Evolutionary conservation across 2,329 filamentous ascomycete genomes (phyloP), one percentile per base, ranked within the genome.

Genomic region (Rhynchosporium secalis): DNA sequence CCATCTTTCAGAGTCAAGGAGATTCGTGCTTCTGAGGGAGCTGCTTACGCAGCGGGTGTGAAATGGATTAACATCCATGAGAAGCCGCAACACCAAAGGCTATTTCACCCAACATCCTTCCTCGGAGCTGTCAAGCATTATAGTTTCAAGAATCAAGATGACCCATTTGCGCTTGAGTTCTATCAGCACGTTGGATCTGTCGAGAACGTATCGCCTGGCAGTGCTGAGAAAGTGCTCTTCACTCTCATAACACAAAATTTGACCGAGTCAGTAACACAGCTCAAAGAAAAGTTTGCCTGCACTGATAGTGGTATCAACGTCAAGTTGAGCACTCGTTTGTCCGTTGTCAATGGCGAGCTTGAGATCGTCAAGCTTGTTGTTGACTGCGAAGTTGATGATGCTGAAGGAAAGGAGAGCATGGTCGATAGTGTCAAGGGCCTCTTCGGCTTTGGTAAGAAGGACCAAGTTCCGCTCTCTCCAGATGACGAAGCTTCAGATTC

Each of bases 1-100:
- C 92, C 94, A 46, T 94, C 90, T 75, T 99, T 99, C 86, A 89
- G 92, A 65, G 95, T 99, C 74, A 99, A 98, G 82, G 95, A 98
- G 73, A 99, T 99, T 68, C 84, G 90, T 63, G 86, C 90, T 57
- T 83, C 81, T n/a, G 95, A 99, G 71, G 86, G 84, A 28, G 84
- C 90, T 47, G 82, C 82, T 48, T 97, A 95, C 74, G 80, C 87
- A 2, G 83, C 89, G 33, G 86, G 87, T 61, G 83, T 96, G 71
- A 90, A 88, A 75, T 96, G 91, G 85, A 85, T 80, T 43, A 80
- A 79, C 63, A 81, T 85, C 62, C 86, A 89, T 66, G 83, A 85
- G 46, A 90, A 94, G 78, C 80, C 85, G 57, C 85, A 88, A 72
- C 86, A 88, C 70, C 91, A 96, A 78, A 89, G 90, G 73, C 82